phyloP scores from a whole-genome alignment of 2,329 filamentous ascomycete genomes.

The Delphinella strobiligena region DNA sequence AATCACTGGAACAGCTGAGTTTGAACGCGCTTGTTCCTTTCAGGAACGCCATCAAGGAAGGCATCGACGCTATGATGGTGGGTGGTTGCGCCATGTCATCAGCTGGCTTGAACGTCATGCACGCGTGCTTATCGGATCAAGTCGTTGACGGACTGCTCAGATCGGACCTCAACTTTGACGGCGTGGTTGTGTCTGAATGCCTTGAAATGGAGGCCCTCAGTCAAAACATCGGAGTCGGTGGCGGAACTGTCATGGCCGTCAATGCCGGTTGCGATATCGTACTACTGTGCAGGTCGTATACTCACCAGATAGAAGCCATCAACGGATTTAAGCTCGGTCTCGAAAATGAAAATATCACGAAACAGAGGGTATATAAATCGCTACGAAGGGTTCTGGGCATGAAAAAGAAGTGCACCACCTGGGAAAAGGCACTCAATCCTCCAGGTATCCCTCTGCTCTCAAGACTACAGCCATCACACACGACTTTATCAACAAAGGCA shows the following conservation, averaged over 20 bases:
- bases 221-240: constrained; percentile 92
- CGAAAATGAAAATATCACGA: constrained; percentile 80
- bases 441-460: constrained; percentile 65
- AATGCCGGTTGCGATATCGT: constrained; percentile 92
- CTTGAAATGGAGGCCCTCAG: constrained; percentile 93
- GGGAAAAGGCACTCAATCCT: constrained; percentile 84
- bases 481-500: constrained; percentile 66
- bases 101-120: constrained; percentile 84
- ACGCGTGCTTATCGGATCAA: constrained; percentile 85
- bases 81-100: constrained; percentile 90
- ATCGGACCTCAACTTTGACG: constrained; percentile 79
- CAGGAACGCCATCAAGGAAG: constrained; percentile 74
- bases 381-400: constrained; percentile 65
- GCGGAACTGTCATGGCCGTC: constrained; percentile 93
- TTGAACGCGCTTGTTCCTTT: constrained; percentile 88
- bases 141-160: constrained; percentile 82
- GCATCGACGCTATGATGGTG: constrained; percentile 89
- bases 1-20: constrained; percentile 83
- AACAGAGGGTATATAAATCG: constrained; percentile 67
- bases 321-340: constrained; percentile 79
- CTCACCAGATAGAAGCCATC: constrained; percentile 83
- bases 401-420: constrained; percentile 77
- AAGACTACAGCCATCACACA: constrained; percentile 70
- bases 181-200: constrained; percentile 89
- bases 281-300: constrained; percentile 75